Evolutionary conservation across 2,329 filamentous ascomycete genomes (phyloP).

Genomic region (Byssoonygena ceratinophila): DNA sequence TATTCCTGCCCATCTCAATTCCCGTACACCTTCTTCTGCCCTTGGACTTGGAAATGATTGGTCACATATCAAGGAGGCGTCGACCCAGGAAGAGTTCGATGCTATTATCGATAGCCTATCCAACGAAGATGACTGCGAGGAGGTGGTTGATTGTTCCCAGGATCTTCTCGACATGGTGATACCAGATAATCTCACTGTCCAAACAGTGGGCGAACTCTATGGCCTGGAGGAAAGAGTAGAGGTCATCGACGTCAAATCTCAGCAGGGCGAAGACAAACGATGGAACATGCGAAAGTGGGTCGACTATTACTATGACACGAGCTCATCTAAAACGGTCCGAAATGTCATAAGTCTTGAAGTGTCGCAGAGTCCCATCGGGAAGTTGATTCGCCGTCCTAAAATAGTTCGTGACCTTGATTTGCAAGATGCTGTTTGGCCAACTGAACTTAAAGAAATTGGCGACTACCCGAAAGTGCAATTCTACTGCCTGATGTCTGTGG

Average conservation of each 20-base stretch:
- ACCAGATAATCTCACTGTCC: slow-evolving; percentile 52
- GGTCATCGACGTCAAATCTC: slow-evolving; percentile 60
- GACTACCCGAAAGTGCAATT: slow-evolving; percentile 56
- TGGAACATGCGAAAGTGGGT: slow-evolving; percentile 59
- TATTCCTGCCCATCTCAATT: slow-evolving; percentile 53
- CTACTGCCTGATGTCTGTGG: slow-evolving; percentile 60
- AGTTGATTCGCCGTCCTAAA: slow-evolving; percentile 52
- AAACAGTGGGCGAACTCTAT: slow-evolving; percentile 53
- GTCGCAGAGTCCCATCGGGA: slow-evolving; percentile 52
- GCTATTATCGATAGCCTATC: slow-evolving; percentile 33
- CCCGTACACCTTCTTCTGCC: slow-evolving; percentile 35
- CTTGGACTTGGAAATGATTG: slow-evolving; percentile 21
- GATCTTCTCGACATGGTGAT: slow-evolving; percentile 60
- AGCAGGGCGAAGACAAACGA: slow-evolving; percentile 53
- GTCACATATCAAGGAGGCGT: slow-evolving; percentile 26
- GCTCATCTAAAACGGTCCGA: slow-evolving; percentile 50
- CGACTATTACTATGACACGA: slow-evolving; percentile 55
- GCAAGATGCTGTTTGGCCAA: slow-evolving; percentile 44
- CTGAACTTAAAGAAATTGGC: slow-evolving; percentile 43
- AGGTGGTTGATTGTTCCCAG: slow-evolving; percentile 50
- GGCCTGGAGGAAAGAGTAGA: slow-evolving; percentile 53
- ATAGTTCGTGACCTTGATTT: slow-evolving; percentile 53
- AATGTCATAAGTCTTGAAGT: slow-evolving; percentile 62
- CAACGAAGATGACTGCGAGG: slow-evolving; percentile 27
- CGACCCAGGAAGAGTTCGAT: slow-evolving; percentile 25